Conservation (phyloP, 169 alveolate genomes). For the Cystoisospora suis region DNA sequence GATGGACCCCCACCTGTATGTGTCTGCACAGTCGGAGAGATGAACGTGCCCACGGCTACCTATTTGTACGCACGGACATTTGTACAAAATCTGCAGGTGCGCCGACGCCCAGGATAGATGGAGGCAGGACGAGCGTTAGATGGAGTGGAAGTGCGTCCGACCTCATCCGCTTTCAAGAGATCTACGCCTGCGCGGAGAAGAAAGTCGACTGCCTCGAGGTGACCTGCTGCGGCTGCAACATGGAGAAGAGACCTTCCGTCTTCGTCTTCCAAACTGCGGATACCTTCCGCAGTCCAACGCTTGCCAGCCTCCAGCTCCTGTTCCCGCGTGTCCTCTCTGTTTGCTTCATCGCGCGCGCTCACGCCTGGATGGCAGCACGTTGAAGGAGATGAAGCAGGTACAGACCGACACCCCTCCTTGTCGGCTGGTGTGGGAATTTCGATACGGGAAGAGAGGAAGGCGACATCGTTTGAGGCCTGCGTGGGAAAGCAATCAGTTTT, state of each 20-base stretch:
- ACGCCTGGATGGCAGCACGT: not conserved
- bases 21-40: too few species aligned
- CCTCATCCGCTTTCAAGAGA: conserved; percentile 42
- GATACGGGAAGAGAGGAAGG: not conserved
- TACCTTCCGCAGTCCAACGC: not conserved
- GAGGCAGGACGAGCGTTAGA: not conserved
- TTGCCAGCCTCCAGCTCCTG: not conserved
- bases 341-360: not conserved
- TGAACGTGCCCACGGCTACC: too few species aligned
- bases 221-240: conserved; percentile 62
- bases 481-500: too few species aligned
- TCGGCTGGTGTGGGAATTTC: not conserved
- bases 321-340: not conserved
- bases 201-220: conserved; percentile 43
- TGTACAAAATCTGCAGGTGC: too few species aligned
- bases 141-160: not conserved
- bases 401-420: not conserved
- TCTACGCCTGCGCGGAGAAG: conserved; percentile 58
- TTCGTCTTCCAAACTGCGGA: conserved; percentile 2
- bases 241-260: conserved; percentile 51
- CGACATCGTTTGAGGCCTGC: conserved; percentile 31
- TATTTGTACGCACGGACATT: too few species aligned
- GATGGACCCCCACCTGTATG: too few species aligned
- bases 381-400: not conserved
- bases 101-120: too few species aligned